Conservation (phyloP, 1,284 basidiomycete genomes). For the Heterobasidion parviporum region DNA sequence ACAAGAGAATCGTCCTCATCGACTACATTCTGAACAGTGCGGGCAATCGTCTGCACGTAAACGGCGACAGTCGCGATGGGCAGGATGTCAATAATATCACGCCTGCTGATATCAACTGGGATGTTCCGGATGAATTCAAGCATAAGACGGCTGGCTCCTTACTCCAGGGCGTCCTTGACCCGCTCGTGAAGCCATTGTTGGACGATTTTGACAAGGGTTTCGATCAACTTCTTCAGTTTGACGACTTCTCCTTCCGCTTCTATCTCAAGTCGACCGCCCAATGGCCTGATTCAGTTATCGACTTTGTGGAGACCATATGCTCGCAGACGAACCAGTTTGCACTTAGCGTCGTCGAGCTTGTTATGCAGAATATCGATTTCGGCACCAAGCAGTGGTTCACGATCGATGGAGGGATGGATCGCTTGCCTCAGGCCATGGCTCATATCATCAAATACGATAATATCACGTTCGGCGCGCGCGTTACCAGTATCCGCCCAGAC, state of each 20-base stretch:
- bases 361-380: slow-evolving; percentile 16
- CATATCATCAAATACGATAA: slow-evolving; percentile 12
- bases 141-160: slow-evolving; percentile 8
- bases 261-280: slow-evolving; percentile 8
- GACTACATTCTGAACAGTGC: slow-evolving; percentile 11
- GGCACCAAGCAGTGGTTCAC: slow-evolving; percentile 14
- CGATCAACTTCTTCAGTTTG: slow-evolving; percentile 8
- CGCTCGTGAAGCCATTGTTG: slow-evolving; percentile 11
- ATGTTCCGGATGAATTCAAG: slow-evolving; percentile 5
- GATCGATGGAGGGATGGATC: slow-evolving; percentile 13
- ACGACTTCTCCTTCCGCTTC: slow-evolving; percentile 13
- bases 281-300: slow-evolving; percentile 13
- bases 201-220: slow-evolving; percentile 9
- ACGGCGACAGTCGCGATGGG: slow-evolving; percentile 3
- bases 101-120: slow-evolving; percentile 7
- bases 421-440: slow-evolving; percentile 14
- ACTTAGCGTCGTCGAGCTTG: slow-evolving; percentile 16
- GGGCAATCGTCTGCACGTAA: slow-evolving; percentile 13
- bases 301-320: slow-evolving; percentile 14
- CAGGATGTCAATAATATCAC: not conserved
- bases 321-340: slow-evolving; percentile 18
- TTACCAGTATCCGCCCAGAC: slow-evolving; percentile 5
- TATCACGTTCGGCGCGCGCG: slow-evolving; percentile 15
- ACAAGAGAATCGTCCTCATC: slow-evolving; percentile 11
- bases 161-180: slow-evolving; percentile 9